Percentiles rank a stretch among this genome's conserved stretches.
Evolutionary conservation across 345 rosid genomes (phyloP).

Genomic region (Barbarea vulgaris): DNA sequence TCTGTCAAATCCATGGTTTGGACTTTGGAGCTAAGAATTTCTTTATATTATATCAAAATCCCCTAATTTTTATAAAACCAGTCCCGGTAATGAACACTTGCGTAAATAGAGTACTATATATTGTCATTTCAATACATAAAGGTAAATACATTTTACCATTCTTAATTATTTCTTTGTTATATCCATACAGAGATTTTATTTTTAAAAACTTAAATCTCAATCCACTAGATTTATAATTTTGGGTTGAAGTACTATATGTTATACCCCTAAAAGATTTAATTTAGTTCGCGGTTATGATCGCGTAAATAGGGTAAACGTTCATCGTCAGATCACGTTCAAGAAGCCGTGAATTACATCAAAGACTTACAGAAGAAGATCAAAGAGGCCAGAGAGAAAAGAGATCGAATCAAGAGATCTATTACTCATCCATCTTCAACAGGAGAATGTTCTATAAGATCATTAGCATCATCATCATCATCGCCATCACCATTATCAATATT

Average conservation of each 20-base stretch:
- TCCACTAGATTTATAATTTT: neutral
- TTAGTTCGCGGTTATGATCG: neutral
- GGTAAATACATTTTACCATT: conserved; percentile 8
- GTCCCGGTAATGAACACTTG: too few relatives aligned
- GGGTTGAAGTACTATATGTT: neutral
- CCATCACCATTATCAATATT: neutral
- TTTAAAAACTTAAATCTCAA: neutral
- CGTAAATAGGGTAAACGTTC: conserved; percentile 35
- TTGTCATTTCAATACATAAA: conserved; percentile 29
- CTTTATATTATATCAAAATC: neutral
- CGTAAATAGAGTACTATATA: neutral
- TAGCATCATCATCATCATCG: conserved; percentile 6
- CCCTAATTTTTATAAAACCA: neutral
- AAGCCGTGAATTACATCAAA: conserved; percentile 34
- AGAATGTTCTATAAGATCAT: neutral
- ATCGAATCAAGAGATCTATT: conserved; percentile 25
- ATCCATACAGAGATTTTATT: neutral
- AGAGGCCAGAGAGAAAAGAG: conserved; percentile 14
- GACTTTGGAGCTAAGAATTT: neutral
- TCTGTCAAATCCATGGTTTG: neutral
- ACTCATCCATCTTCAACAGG: conserved; percentile 2
- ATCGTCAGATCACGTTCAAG: conserved; percentile 30
- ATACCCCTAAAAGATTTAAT: neutral
- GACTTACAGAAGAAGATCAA: conserved; percentile 36
- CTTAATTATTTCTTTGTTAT: neutral